Percentiles rank a stretch among this genome's conserved stretches.
phyloP scores from a whole-genome alignment of 2,329 filamentous ascomycete species.

The Botrytis sinoallii region DNA sequence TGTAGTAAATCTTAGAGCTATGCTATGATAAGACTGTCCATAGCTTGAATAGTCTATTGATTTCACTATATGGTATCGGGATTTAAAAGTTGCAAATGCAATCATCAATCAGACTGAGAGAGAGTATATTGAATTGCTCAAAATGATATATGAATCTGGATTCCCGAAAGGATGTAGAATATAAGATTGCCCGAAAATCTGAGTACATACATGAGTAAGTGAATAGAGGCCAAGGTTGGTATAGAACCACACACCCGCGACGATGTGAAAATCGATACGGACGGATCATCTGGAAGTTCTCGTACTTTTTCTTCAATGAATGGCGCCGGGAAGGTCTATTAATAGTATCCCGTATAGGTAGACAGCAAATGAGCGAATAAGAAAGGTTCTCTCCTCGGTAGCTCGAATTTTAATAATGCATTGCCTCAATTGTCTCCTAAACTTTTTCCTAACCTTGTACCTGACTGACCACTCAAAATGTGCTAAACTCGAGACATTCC shows the following conservation, averaged over 20 bases:
- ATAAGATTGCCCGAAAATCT: not conserved
- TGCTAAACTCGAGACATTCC: slow-evolving; percentile 10
- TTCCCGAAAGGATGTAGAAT: no score
- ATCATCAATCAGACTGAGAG: no score
- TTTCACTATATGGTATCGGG: not conserved
- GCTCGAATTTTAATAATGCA: not conserved
- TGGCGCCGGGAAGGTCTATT: slow-evolving; percentile 5
- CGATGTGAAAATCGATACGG: not conserved
- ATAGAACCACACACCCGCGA: not conserved
- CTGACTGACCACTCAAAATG: slow-evolving; percentile 5
- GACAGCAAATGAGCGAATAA: not conserved
- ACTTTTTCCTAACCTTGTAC: not conserved
- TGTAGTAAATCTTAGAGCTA: not conserved
- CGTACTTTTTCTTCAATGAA: slow-evolving; percentile 1
- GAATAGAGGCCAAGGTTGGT: not conserved
- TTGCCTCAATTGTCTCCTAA: slow-evolving; percentile 1
- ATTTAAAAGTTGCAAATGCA: not conserved
- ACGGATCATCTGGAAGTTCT: not conserved
- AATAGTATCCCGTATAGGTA: slow-evolving; percentile 6
- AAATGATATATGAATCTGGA: no score
- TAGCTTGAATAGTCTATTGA: not conserved
- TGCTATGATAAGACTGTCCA: not conserved
- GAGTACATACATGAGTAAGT: not conserved
- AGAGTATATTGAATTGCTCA: no score
- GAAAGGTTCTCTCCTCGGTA: not conserved